phyloP scores from a whole-genome alignment of 1,284 basidiomycete genomes.

The Leccinum griseonigrum region DNA sequence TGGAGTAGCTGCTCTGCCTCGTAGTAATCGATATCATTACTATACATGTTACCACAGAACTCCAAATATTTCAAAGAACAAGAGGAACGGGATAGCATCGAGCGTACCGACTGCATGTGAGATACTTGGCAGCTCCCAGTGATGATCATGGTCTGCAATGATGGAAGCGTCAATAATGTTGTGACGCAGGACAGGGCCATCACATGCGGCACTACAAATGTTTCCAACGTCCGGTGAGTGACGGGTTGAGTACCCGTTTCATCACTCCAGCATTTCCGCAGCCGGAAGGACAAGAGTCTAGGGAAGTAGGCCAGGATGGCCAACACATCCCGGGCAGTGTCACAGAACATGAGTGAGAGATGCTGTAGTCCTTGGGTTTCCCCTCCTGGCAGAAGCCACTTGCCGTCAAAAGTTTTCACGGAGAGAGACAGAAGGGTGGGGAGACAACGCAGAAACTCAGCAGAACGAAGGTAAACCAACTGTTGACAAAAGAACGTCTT shows the following conservation, averaged over 20 bases:
- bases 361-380: neutral
- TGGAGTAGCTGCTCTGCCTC: neutral
- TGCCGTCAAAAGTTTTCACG: neutral
- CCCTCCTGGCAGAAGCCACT: neutral
- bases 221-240: neutral
- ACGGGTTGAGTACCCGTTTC: neutral
- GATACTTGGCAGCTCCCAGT: neutral
- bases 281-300: neutral
- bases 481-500: neutral
- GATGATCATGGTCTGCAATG: neutral
- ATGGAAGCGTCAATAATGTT: neutral
- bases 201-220: neutral
- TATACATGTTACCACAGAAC: neutral
- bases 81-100: neutral
- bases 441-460: neutral
- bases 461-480: constrained; percentile 1
- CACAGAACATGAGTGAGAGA: neutral
- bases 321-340: neutral
- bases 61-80: constrained; percentile 1
- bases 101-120: neutral
- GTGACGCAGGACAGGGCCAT: neutral
- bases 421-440: neutral
- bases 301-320: neutral
- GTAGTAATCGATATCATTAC: neutral
- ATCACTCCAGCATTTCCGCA: neutral